Base-by-base conservation (phyloP, 2,329 filamentous ascomycete genomes). In the Trichoderma atrobrunneum region DNA sequence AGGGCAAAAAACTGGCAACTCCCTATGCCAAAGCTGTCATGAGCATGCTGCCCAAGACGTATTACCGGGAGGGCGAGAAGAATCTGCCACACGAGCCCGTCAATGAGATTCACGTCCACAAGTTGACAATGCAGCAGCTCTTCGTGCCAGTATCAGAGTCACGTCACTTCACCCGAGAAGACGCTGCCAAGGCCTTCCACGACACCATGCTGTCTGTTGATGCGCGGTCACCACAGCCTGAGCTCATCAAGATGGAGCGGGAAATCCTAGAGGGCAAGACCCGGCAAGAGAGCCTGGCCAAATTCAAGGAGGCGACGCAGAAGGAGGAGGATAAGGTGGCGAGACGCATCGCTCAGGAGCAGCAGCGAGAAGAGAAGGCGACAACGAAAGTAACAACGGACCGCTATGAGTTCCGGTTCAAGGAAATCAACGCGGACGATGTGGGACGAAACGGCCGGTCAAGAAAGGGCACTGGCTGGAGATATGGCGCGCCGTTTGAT, bases 1-100 rank as follows among this genome's bases (percentile, higher is more conserved):
- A 97, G 95, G 90, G 89, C 72, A 94, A 95, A 84, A 87, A 85
- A 73, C 83, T 97, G 48, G 94, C 94, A 3, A 87, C 84, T 30
- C 91, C 93, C 14, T 98, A 98, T 81, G 87, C 91, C 28, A 87
- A 88, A 72, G 93, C 94, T 12, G 86, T 98, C 28, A 85, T 93
- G 76, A 83, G 84, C 39, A 97, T 98, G 94, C 85, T 98, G 6
- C 94, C 94, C 3, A 87, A 87, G 70, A 93, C 89, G n/a, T 83
- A 83, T 79, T 90, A 78, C 81, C 86, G 73, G 85, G 85, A 70
- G 78, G 85, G 76, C 78, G 86, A 76, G 83, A 88, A 83, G 81
- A 79, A 80, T 5, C 30, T 63, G 21, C 81, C 84, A 0, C 87
- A 89, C 76, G 88, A 92, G 81, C 84, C 87, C 26, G 88, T 91